phyloP scores from a whole-genome alignment of 2,329 filamentous ascomycete species.

The Pseudogymnoascus sp. region DNA sequence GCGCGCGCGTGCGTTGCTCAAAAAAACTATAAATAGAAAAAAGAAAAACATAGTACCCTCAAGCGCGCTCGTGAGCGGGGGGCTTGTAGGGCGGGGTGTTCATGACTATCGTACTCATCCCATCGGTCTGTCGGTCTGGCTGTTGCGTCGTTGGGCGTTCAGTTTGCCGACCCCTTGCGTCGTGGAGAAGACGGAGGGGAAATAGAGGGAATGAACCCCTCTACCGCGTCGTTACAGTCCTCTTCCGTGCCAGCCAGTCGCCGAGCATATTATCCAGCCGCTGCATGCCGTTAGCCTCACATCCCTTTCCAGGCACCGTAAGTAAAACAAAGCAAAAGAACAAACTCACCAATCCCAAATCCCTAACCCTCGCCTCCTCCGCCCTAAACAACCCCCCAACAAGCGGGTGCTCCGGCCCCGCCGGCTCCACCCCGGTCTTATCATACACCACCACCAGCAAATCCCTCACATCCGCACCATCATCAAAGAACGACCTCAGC shows the following conservation, averaged over 20 bases:
- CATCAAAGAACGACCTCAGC: slow-evolving; percentile 83
- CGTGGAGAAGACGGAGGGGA: background rate
- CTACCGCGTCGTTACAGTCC: slow-evolving; percentile 28
- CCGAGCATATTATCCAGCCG: slow-evolving; percentile 83
- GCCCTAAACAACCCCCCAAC: slow-evolving; percentile 74
- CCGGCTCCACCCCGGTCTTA: slow-evolving; percentile 73
- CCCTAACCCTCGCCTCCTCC: slow-evolving; percentile 75
- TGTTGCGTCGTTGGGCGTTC: background rate
- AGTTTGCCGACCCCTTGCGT: background rate
- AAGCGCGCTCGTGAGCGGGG: background rate
- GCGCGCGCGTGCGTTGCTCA: background rate
- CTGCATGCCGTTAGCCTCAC: slow-evolving; percentile 29
- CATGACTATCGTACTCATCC: slow-evolving; percentile 1
- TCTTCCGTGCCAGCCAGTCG: slow-evolving; percentile 68
- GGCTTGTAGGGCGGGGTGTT: background rate
- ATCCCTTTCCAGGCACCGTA: background rate
- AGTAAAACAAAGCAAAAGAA: background rate
- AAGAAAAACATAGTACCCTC: background rate
- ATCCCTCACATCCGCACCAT: slow-evolving; percentile 80
- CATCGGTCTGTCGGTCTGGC: background rate
- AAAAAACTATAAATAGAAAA: background rate
- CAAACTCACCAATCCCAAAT: slow-evolving; percentile 45
- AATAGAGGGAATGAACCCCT: background rate
- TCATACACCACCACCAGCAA: slow-evolving; percentile 88
- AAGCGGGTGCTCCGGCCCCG: slow-evolving; percentile 76